phyloP scores from a whole-genome alignment of 2,329 filamentous ascomycete species.

The Fonsecaea multimorphosa region DNA sequence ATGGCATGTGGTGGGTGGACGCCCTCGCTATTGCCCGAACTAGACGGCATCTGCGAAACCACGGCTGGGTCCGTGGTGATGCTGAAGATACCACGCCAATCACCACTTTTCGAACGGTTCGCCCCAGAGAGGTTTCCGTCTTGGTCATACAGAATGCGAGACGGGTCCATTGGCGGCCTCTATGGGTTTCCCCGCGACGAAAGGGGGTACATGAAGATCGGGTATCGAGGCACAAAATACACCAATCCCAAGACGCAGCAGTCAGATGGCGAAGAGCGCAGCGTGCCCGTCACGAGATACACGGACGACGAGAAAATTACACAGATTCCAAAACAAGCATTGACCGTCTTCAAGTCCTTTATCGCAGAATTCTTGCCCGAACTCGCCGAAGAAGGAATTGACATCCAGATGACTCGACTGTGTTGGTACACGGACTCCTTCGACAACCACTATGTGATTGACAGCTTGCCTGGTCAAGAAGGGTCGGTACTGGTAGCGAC shows the following conservation, averaged over 20 bases:
- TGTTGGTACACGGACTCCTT: constrained; percentile 66
- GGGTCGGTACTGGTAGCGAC: constrained; percentile 66
- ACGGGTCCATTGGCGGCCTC: constrained; percentile 50
- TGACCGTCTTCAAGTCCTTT: constrained; percentile 44
- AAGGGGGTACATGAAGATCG: constrained; percentile 56
- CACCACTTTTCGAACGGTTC: constrained; percentile 49
- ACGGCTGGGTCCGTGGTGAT: constrained; percentile 56
- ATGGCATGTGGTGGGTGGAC: constrained; percentile 90
- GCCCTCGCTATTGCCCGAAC: constrained; percentile 65
- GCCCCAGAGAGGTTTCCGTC: constrained; percentile 55
- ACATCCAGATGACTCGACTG: constrained; percentile 53
- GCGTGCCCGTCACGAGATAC: constrained; percentile 51
- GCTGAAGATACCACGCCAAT: constrained; percentile 51
- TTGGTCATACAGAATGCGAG: constrained; percentile 49
- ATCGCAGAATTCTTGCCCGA: constrained; percentile 54
- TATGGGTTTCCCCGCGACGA: constrained; percentile 58
- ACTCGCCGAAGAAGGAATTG: constrained; percentile 45
- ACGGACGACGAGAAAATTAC: constrained; percentile 28
- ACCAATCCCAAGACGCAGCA: constrained; percentile 53
- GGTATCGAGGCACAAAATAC: constrained; percentile 59
- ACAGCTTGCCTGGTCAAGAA: constrained; percentile 57
- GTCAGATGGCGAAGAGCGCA: constrained; percentile 48
- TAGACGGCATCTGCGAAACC: constrained; percentile 55
- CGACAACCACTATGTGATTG: constrained; percentile 62
- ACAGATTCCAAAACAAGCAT: constrained; percentile 41